A percentile compares a stretch with the other conserved stretches of the same genome.
Evolutionary conservation across 2,329 filamentous ascomycete genomes (phyloP).

Genomic region (Aschersonia sp.): DNA sequence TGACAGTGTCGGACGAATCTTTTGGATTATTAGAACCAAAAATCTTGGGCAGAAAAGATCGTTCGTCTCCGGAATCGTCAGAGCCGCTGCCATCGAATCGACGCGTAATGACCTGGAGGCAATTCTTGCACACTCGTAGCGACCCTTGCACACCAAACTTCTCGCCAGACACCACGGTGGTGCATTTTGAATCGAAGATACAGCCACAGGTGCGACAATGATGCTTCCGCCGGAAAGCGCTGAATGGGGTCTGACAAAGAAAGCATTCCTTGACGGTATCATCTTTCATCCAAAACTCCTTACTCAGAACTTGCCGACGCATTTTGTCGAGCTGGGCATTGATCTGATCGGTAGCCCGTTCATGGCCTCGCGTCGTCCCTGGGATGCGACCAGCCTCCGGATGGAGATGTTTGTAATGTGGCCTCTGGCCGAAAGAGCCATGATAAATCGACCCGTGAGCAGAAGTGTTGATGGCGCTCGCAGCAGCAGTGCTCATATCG

Average conservation of each 20-base stretch:
- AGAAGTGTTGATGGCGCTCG: slow-evolving; percentile 41
- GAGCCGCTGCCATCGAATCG: slow-evolving; percentile 78
- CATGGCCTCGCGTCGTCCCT: slow-evolving; percentile 36
- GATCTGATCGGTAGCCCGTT: slow-evolving; percentile 42
- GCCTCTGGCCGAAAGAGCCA: slow-evolving; percentile 36
- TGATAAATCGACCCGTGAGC: slow-evolving; percentile 44
- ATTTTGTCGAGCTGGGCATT: slow-evolving; percentile 54
- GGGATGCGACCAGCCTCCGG: slow-evolving; percentile 36
- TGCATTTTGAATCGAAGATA: slow-evolving; percentile 96
- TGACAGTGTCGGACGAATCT: slow-evolving; percentile 3
- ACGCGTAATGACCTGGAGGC: slow-evolving; percentile 78
- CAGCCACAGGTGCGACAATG: slow-evolving; percentile 95
- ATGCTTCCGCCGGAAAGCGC: slow-evolving; percentile 88
- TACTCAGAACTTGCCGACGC: slow-evolving; percentile 75
- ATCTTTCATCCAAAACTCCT: slow-evolving; percentile 98
- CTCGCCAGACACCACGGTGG: slow-evolving; percentile 73
- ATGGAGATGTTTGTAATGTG: slow-evolving; percentile 26
- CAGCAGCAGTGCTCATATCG: slow-evolving; percentile 40
- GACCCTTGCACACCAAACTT: slow-evolving; percentile 77
- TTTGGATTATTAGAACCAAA: slow-evolving; percentile 31
- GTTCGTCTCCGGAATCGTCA: slow-evolving; percentile 73
- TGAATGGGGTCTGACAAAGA: slow-evolving; percentile 77
- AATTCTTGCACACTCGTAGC: slow-evolving; percentile 83
- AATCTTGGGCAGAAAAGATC: slow-evolving; percentile 50
- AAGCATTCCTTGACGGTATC: slow-evolving; percentile 98